Conservation (phyloP, 352 stramenopile genomes). For the Globisporangium parvum region DNA sequence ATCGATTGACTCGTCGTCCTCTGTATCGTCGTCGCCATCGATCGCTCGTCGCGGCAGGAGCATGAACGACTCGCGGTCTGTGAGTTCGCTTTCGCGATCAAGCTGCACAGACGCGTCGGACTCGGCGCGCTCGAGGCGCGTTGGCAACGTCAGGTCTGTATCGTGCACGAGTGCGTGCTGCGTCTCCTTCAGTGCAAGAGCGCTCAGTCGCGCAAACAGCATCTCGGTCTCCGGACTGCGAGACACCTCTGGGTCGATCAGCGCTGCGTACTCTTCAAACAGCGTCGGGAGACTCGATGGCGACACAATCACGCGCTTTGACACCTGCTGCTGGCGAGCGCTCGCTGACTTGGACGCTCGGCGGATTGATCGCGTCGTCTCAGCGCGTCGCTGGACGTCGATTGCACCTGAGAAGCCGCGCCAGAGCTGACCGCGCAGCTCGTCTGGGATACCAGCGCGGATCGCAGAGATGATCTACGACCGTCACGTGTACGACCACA, state of each 20-base stretch:
- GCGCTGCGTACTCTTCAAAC: conserved; percentile 42
- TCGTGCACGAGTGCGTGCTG: conserved; percentile 1
- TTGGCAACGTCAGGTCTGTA: conserved; percentile 5
- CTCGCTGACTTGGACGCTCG: conserved; percentile 44
- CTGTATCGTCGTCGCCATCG: conserved; percentile 23
- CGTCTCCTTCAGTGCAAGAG: conserved; percentile 42
- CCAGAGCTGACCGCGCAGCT: conserved; percentile 68
- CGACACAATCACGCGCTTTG: conserved; percentile 2
- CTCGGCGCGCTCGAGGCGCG: conserved; percentile 15
- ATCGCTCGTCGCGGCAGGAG: conserved; percentile 17
- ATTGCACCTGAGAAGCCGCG: conserved; percentile 64
- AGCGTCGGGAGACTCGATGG: conserved; percentile 11
- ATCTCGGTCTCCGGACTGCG: conserved; percentile 57
- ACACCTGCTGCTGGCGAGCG: conserved; percentile 18
- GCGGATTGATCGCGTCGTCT: conserved; percentile 50
- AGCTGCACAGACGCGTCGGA: conserved; percentile 37
- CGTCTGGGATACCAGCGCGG: conserved; percentile 68
- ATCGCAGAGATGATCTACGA: conserved; percentile 66
- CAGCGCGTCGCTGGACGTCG: conserved; percentile 49
- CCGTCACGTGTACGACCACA: background rate
- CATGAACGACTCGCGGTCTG: conserved; percentile 27
- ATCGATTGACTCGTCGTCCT: conserved; percentile 21
- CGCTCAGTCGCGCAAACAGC: conserved; percentile 53
- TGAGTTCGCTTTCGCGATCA: conserved; percentile 29
- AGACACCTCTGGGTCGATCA: conserved; percentile 31